These are phyloP conservation scores for Kwoniella sp. DNA, from an alignment of 768 basidiomycete genomes.

Conservation along the genomic window DNA sequence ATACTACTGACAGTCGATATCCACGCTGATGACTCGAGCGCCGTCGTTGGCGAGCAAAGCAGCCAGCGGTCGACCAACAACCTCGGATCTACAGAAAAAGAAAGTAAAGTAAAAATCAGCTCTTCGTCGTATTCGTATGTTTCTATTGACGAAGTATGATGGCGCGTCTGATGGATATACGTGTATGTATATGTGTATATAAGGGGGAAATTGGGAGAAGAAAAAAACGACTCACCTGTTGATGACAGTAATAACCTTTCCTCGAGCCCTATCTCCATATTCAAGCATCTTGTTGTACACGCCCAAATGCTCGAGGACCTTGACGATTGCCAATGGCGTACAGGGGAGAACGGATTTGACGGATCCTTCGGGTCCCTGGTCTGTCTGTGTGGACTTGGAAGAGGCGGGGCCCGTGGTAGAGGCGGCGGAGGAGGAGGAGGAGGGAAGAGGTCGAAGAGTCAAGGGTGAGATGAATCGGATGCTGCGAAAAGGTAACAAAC, in stretches of 20 bases:
- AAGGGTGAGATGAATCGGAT: conserved; percentile 74
- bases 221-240: conserved; percentile 67
- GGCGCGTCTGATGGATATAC: too few species aligned
- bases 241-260: conserved; percentile 84
- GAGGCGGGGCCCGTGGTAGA: conserved; percentile 23
- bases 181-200: too few species aligned
- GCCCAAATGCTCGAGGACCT: conserved; percentile 83
- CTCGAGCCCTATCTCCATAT: conserved; percentile 83
- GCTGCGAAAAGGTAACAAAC: conserved; percentile 60
- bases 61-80: conserved; percentile 94
- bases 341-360: conserved; percentile 98
- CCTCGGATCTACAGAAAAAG: conserved; percentile 72
- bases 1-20: conserved; percentile 71
- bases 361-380: conserved; percentile 75
- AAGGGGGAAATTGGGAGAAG: too few species aligned
- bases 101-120: neutral
- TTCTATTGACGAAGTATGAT: too few species aligned
- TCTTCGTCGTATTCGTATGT: too few species aligned
- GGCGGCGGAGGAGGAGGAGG: conserved; percentile 47
- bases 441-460: conserved; percentile 48
- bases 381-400: conserved; percentile 44
- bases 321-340: conserved; percentile 94
- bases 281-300: conserved; percentile 91
- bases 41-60: conserved; percentile 95
- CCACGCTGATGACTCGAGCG: conserved; percentile 89